Base-by-base conservation (phyloP, 495 filamentous ascomycete species). In the Penicillium pancosmium region DNA sequence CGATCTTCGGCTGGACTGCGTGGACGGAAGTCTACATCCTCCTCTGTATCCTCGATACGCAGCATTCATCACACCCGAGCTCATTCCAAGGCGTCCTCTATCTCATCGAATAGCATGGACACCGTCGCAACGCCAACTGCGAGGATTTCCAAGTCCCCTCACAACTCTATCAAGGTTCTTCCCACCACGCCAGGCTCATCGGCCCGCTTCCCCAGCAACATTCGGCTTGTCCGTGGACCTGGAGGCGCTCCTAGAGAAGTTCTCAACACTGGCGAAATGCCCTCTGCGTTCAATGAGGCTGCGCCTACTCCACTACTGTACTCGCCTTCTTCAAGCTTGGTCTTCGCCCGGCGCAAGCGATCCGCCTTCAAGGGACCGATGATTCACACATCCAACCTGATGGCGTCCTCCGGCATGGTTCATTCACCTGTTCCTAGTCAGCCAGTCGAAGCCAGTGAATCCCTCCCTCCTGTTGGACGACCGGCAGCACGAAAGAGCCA, bases 1-100 rank as follows among this genome's bases (percentile, higher is more conserved):
- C 90, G 89, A 21, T 79, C 83, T 44, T 87, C 87, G 8, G 84
- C 83, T 21, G 91, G 90, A 43, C 81, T 98, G 18, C 86, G 93
- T 41, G 95, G 94, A 33, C 85, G 94, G 57, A 98, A 97, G 71
- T 97, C 93, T 3, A 98, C 94, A 4, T 97, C 93, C 5, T 97
- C 92, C 3, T 98, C 94, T 10, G 86, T 98, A 19, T 96, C 91
- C 15, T 96, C 92, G 0, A 88, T 98, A 59, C 87, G 93, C 46
- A 94, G 90, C 46, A 91, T 98, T 64, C 92, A 96, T 65, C 91
- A 95, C 54, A 71, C 70, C 52, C 92, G 96, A 68, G 85, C 87
- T 25, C 94, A 96, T 68, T 96, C 92, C 10, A 97, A 97, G 69
- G 92, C 94, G 4, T 94, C 90, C 15, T 97, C 93, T 0, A 93